phyloP scores from a whole-genome alignment of 352 stramenopile species.

The Lagenidium sp. region DNA sequence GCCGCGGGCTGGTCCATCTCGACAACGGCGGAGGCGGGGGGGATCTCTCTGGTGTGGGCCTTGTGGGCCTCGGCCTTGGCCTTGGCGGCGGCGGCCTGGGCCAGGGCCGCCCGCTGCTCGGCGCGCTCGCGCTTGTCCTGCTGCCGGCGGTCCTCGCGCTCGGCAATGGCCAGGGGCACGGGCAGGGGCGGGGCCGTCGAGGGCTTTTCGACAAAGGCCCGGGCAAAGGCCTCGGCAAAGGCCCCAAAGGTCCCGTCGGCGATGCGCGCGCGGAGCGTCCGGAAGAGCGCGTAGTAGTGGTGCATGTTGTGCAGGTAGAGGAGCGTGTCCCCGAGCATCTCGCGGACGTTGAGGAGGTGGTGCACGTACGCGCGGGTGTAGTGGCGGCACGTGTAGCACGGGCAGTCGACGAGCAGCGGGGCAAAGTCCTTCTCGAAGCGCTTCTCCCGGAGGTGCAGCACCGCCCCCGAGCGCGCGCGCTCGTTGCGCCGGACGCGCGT shows the following conservation, averaged over 20 bases:
- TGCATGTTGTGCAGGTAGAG: constrained; percentile 85
- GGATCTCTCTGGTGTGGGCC: too few relatives aligned
- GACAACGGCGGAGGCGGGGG: too few relatives aligned
- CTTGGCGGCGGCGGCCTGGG: constrained; percentile 5
- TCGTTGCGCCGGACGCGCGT: constrained; percentile 18
- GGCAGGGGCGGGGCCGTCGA: constrained; percentile 34
- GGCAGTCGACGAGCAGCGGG: constrained; percentile 47
- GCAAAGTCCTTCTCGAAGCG: constrained; percentile 52
- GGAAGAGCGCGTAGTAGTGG: constrained; percentile 70
- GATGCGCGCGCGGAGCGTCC: constrained; percentile 41
- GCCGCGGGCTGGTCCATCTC: too few relatives aligned
- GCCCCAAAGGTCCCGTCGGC: constrained; percentile 24
- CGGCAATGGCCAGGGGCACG: constrained; percentile 37
- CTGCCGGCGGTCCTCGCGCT: constrained; percentile 46
- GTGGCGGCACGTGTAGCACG: constrained; percentile 66
- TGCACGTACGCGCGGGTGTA: constrained; percentile 88
- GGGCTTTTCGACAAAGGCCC: constrained; percentile 31
- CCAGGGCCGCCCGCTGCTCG: constrained; percentile 13
- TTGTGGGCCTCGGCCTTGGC: constrained; percentile 11
- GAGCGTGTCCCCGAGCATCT: constrained; percentile 89
- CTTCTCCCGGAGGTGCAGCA: constrained; percentile 62
- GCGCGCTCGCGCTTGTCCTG: constrained; percentile 23
- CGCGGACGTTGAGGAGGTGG: constrained; percentile 88
- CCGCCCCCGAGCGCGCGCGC: constrained; percentile 23
- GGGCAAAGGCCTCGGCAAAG: constrained; percentile 31